A percentile compares a stretch with the other conserved stretches of the same genome.
Evolutionary conservation across 208 protist genomes (phyloP).

Genomic region (Leishmania turanica): DNA sequence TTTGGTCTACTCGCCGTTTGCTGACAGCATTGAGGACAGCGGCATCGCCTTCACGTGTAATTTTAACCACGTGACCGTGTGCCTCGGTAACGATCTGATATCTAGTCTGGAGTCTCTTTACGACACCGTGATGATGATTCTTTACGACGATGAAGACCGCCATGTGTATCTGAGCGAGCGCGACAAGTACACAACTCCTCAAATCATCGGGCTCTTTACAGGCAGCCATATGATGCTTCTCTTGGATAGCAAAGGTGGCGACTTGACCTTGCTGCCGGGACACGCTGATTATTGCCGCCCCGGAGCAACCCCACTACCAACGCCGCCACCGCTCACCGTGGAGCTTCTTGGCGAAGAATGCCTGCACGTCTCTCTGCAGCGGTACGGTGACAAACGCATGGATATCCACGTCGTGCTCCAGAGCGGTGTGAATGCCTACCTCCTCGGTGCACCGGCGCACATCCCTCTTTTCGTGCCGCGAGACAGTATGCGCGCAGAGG

Average conservation of each 20-base stretch:
- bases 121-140: conserved; percentile 42
- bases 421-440: conserved; percentile 37
- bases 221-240: conserved; percentile 22
- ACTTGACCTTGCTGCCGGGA: conserved; percentile 16
- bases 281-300: not conserved
- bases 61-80: conserved; percentile 33
- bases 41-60: conserved; percentile 54
- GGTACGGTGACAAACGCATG: conserved; percentile 67
- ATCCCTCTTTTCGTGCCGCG: conserved; percentile 36
- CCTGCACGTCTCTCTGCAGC: conserved; percentile 37
- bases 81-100: conserved; percentile 41
- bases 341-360: conserved; percentile 31
- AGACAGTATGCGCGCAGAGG: conserved; percentile 27
- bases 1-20: conserved; percentile 44
- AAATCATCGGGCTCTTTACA: conserved; percentile 44
- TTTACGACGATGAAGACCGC: conserved; percentile 50
- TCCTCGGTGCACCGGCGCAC: conserved; percentile 31
- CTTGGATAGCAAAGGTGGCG: conserved; percentile 24
- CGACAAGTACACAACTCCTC: conserved; percentile 25
- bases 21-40: conserved; percentile 40
- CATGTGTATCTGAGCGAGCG: conserved; percentile 58
- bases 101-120: conserved; percentile 43
- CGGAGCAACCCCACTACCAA: not conserved
- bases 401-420: conserved; percentile 40
- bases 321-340: conserved; percentile 33